Base-by-base conservation (phyloP, 768 basidiomycete genomes). In the Megacollybia marginata region DNA sequence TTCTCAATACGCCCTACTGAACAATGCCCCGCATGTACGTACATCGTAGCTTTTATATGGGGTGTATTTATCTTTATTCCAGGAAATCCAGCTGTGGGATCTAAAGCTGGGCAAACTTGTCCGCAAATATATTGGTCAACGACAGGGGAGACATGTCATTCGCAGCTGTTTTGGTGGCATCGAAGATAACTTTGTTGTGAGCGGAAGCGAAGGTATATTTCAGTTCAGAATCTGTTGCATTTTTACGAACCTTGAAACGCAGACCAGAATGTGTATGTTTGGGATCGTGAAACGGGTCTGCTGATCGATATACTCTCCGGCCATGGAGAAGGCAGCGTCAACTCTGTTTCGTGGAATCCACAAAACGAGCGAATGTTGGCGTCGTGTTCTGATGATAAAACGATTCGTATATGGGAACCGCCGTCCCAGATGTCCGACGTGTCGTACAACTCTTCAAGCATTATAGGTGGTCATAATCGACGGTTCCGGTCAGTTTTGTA, bases 311-410 rank as follows among this genome's bases (percentile, higher is more conserved):
- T 83, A n/a, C 76, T 99, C 2, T 64, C 78, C 2, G 96, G 96
- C 0, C 95, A 98, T 58, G 83, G 82, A n/a, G 70, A 71, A 50
- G 93, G 92, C 36, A 88, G 86, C 53, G 94, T 99, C 53, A 99
- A 97, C 64, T 85, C 88, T 12, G 94, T 98, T 15, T 87, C 93
- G 33, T 99, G 96, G 96, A 94, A 96, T 65, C 92, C 92, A 16
- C 73, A 74, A 46, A 87, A 92, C 61, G 78, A 83, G 56, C 81
- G 84, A 50, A 88, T 97, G 84, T 97, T 98, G 68, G 96, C 96
- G 32, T 92, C 90, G 40, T 96, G 92, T 65, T 92, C 92, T 42
- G 95, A 99, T 63, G 95, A 99, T 68, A 69, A 73, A 48, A 90
- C 87, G 15, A 82, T 99, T 58, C 82, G 92, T 52, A 85, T 95